phyloP scores from a whole-genome alignment of 1,139 yeast genomes.

The Pichia sp. region DNA sequence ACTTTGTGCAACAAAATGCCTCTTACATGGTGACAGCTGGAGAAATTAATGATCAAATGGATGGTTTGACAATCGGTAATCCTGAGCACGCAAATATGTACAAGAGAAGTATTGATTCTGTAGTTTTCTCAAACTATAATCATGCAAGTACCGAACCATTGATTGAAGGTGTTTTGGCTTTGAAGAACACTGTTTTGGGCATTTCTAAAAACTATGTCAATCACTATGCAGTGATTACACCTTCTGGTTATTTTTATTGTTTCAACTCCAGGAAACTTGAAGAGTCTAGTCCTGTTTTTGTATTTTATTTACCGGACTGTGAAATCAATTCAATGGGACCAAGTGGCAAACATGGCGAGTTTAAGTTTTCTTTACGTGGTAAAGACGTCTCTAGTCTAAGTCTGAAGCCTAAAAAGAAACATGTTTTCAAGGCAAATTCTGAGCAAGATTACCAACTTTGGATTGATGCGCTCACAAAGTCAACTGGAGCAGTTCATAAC shows the following conservation, averaged over 20 bases:
- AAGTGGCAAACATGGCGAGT: slow-evolving; percentile 32
- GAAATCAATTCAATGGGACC: slow-evolving; percentile 28
- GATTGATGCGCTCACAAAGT: slow-evolving; percentile 31
- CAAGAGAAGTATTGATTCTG: slow-evolving; percentile 32
- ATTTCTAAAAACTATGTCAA: slow-evolving; percentile 34
- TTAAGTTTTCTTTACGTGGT: slow-evolving; percentile 37
- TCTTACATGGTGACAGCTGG: slow-evolving; percentile 20
- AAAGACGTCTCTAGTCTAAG: slow-evolving; percentile 32
- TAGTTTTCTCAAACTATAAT: slow-evolving; percentile 34
- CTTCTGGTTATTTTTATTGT: slow-evolving; percentile 37
- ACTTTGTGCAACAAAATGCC: slow-evolving; percentile 30
- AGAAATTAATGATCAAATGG: background rate
- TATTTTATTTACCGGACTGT: slow-evolving; percentile 41
- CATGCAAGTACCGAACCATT: slow-evolving; percentile 37
- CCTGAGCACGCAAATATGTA: slow-evolving; percentile 22
- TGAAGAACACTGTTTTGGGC: slow-evolving; percentile 36
- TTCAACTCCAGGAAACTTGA: slow-evolving; percentile 39
- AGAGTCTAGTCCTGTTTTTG: slow-evolving; percentile 35
- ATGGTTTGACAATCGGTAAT: slow-evolving; percentile 4
- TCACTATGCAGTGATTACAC: slow-evolving; percentile 41
- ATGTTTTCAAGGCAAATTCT: slow-evolving; percentile 37
- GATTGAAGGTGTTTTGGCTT: slow-evolving; percentile 38
- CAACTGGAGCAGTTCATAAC: background rate
- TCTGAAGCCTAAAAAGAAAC: slow-evolving; percentile 32
- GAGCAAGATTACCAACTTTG: slow-evolving; percentile 39